Evolutionary conservation across 2,329 filamentous ascomycete species (phyloP).

Genomic region (Volutella citrinella): DNA sequence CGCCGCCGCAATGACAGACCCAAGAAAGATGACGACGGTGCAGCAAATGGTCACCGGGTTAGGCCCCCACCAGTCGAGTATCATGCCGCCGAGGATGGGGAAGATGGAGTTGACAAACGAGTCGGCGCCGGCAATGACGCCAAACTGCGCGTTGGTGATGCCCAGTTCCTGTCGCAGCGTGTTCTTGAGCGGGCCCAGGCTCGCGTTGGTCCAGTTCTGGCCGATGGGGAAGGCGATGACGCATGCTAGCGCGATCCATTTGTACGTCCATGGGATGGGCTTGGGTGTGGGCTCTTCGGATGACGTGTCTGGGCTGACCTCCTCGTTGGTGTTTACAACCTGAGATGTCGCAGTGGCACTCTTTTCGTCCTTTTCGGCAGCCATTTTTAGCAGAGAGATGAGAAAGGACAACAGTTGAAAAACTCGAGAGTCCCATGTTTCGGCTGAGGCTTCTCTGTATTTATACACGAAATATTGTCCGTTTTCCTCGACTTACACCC

Average conservation of each 20-base stretch:
- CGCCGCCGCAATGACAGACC: conserved; percentile 18
- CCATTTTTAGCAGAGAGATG: too few relatives aligned
- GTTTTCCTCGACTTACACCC: too few relatives aligned
- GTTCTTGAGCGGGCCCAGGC: conserved; percentile 21
- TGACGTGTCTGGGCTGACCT: too few relatives aligned
- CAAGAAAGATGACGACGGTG: conserved; percentile 17
- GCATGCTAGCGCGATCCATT: conserved; percentile 20
- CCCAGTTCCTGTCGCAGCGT: conserved; percentile 19
- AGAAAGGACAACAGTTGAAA: too few relatives aligned
- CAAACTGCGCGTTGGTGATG: conserved; percentile 23
- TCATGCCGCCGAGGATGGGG: conserved; percentile 19
- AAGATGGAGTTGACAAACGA: conserved; percentile 24
- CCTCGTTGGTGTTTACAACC: too few relatives aligned
- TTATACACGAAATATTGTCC: too few relatives aligned
- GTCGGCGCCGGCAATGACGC: conserved; percentile 23
- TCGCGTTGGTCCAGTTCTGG: conserved; percentile 18
- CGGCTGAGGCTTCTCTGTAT: too few relatives aligned
- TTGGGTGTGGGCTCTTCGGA: too few relatives aligned
- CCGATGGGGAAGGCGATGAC: conserved; percentile 22
- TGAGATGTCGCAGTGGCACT: too few relatives aligned
- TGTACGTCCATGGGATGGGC: conserved; percentile 21
- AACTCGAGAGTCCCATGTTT: too few relatives aligned
- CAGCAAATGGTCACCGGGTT: conserved; percentile 20
- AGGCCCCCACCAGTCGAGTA: conserved; percentile 24
- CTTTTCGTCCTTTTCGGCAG: too few relatives aligned